A percentile compares a stretch with the other conserved stretches of the same genome.
Evolutionary conservation across 371 early-diverging fungal species (phyloP).

Genomic region (Mycotypha africana): DNA sequence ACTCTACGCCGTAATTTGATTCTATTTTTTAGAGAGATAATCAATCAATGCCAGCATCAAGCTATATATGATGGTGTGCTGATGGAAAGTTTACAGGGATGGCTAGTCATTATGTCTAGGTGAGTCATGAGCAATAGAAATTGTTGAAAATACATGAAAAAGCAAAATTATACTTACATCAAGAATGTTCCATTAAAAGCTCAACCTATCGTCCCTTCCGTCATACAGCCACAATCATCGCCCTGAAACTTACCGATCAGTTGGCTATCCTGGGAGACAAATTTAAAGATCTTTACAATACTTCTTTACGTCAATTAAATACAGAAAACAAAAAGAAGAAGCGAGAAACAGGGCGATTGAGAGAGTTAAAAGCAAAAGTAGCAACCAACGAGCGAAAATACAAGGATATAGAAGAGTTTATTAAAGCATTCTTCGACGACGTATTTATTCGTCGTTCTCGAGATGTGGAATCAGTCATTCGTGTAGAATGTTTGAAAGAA

Average conservation of each 20-base stretch:
- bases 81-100: slow-evolving; percentile 46
- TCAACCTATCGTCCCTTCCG: slow-evolving; percentile 85
- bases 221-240: slow-evolving; percentile 76
- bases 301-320: slow-evolving; percentile 58
- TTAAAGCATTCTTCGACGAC: slow-evolving; percentile 65
- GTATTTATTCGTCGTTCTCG: slow-evolving; percentile 85
- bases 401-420: slow-evolving; percentile 35
- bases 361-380: slow-evolving; percentile 14
- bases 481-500: slow-evolving; percentile 77
- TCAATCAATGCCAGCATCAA: slow-evolving; percentile 56
- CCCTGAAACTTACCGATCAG: slow-evolving; percentile 52
- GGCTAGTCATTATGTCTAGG: slow-evolving; percentile 55
- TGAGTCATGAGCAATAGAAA: too few species aligned
- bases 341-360: slow-evolving; percentile 11
- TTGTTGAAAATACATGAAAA: too few species aligned
- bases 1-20: slow-evolving; percentile 51
- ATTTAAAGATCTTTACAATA: slow-evolving; percentile 49
- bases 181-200: slow-evolving; percentile 15
- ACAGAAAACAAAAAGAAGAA: slow-evolving; percentile 25
- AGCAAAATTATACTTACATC: background rate
- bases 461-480: slow-evolving; percentile 83
- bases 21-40: slow-evolving; percentile 53
- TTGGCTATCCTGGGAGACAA: slow-evolving; percentile 61
- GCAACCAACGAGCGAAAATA: slow-evolving; percentile 13
- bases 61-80: slow-evolving; percentile 58